Evolutionary conservation across 2,329 filamentous ascomycete species (phyloP).

Genomic region (Simplicillium sp.): DNA sequence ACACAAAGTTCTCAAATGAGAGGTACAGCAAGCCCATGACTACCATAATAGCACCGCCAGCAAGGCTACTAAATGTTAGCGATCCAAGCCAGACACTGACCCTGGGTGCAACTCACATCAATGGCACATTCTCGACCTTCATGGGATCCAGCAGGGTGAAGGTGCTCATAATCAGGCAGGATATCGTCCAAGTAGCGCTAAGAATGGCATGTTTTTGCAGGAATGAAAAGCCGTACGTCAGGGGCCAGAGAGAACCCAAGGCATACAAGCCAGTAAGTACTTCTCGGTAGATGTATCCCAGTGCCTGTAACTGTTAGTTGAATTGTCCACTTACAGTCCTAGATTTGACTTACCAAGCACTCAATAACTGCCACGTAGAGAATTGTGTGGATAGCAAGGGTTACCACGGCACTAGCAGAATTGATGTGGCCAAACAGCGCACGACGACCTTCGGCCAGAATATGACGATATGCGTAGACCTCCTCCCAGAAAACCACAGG

Average conservation of each 20-base stretch:
- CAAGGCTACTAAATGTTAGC: slow-evolving; percentile 38
- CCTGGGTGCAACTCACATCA: slow-evolving; percentile 55
- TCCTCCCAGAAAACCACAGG: slow-evolving; percentile 96
- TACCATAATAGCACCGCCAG: slow-evolving; percentile 72
- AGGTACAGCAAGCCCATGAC: slow-evolving; percentile 69
- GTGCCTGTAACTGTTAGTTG: slow-evolving; percentile 44
- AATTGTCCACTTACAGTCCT: slow-evolving; percentile 1
- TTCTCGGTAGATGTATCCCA: slow-evolving; percentile 86
- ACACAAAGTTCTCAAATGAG: slow-evolving; percentile 59
- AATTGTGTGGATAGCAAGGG: slow-evolving; percentile 53
- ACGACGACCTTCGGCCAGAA: slow-evolving; percentile 56
- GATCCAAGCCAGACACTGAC: no score
- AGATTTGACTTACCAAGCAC: slow-evolving; percentile 51
- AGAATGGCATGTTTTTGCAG: slow-evolving; percentile 55
- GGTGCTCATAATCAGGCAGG: slow-evolving; percentile 74
- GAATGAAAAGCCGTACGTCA: slow-evolving; percentile 64
- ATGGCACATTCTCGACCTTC: slow-evolving; percentile 67
- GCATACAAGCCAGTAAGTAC: slow-evolving; percentile 76
- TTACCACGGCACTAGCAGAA: slow-evolving; percentile 45
- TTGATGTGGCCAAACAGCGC: slow-evolving; percentile 61
- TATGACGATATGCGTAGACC: slow-evolving; percentile 68
- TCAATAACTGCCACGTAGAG: slow-evolving; percentile 68
- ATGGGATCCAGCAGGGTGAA: slow-evolving; percentile 85
- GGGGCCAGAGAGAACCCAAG: slow-evolving; percentile 69
- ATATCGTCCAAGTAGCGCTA: slow-evolving; percentile 61